Base-by-base conservation (phyloP, 2,329 filamentous ascomycete species). In the Talaromyces sp. region DNA sequence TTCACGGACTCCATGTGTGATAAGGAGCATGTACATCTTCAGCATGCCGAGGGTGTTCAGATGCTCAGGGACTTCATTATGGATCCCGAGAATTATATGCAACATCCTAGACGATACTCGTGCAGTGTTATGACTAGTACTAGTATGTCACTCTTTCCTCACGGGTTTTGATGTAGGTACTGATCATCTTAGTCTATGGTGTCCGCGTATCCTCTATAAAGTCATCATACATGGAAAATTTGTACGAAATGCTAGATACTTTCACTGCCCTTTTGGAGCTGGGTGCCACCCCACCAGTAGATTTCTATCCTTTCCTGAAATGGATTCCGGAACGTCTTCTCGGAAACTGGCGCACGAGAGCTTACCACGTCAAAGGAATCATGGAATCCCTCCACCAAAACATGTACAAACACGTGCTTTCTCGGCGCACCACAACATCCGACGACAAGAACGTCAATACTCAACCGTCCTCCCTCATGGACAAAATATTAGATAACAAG, bases 191-290 rank as follows among this genome's bases (percentile, higher is more conserved):
- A 63, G 70, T 76, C 7, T 79, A 73, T 63, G 76, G 77, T 14
- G 72, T 73, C n/a, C 68, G 76, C 8, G 75, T 73, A 1, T 69
- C 67, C 0, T 67, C 67, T 1, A 69, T 71, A 63, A 66, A 76
- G 50, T 73, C 72, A 8, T 60, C 63, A n/a, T 73, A 79, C 62
- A 75, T 77, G 72, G 69, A 66, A 25, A 25, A 31, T 71, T 4
- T 81, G 83, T 64, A 70, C 81, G 1, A 72, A 80, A 21, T 83
- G 82, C 5, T 82, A 84, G 80, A 78, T 78, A 54, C 77, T 78
- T 11, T 55, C 28, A 46, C 60, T 14, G 23, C 37, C 11, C 21
- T 61, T n/a, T 31, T 56, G 3, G 60, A 61, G 21, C 16, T 48
- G 2, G 80, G 80, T 1, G 76, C 75, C 31, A 82, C 78, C 1